Conservation (phyloP, 2,329 filamentous ascomycete species). For the Paecilomyces niveus region DNA sequence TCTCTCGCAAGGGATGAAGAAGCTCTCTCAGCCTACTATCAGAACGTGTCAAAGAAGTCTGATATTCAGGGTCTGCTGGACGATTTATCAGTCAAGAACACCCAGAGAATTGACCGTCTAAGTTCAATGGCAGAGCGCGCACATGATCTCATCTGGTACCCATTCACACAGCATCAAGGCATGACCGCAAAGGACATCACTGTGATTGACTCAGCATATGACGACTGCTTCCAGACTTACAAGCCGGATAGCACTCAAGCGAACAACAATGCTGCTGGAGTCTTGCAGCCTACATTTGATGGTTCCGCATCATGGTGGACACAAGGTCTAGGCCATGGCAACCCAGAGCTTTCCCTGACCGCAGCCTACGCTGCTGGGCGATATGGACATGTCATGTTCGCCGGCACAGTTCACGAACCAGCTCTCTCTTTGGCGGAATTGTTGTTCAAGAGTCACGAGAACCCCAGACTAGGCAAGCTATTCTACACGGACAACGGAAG, state of each 20-base stretch:
- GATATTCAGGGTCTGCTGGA: slow-evolving; percentile 42
- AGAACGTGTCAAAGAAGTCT: slow-evolving; percentile 46
- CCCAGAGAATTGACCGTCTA: slow-evolving; percentile 50
- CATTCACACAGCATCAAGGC: slow-evolving; percentile 72
- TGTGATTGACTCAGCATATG: slow-evolving; percentile 72
- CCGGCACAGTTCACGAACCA: slow-evolving; percentile 70
- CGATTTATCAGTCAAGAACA: slow-evolving; percentile 48
- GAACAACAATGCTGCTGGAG: slow-evolving; percentile 5
- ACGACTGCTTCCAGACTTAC: slow-evolving; percentile 67
- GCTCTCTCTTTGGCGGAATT: slow-evolving; percentile 62
- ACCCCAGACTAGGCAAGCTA: slow-evolving; percentile 60
- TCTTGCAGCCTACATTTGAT: slow-evolving; percentile 65
- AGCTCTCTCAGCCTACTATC: slow-evolving; percentile 42
- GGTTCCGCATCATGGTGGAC: slow-evolving; percentile 90
- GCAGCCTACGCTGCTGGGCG: slow-evolving; percentile 75
- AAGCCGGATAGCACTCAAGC: slow-evolving; percentile 16
- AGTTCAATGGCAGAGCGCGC: slow-evolving; percentile 57
- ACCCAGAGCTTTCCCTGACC: slow-evolving; percentile 62
- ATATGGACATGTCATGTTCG: slow-evolving; percentile 87
- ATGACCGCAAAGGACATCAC: slow-evolving; percentile 58
- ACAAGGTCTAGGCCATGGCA: slow-evolving; percentile 76
- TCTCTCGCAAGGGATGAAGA: slow-evolving; percentile 41
- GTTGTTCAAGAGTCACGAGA: slow-evolving; percentile 53
- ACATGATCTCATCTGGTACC: slow-evolving; percentile 68
- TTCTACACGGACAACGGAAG: slow-evolving; percentile 84